Evolutionary conservation across 1,139 yeast genomes (phyloP).

Genomic region (Yamadazyma triangularis): DNA sequence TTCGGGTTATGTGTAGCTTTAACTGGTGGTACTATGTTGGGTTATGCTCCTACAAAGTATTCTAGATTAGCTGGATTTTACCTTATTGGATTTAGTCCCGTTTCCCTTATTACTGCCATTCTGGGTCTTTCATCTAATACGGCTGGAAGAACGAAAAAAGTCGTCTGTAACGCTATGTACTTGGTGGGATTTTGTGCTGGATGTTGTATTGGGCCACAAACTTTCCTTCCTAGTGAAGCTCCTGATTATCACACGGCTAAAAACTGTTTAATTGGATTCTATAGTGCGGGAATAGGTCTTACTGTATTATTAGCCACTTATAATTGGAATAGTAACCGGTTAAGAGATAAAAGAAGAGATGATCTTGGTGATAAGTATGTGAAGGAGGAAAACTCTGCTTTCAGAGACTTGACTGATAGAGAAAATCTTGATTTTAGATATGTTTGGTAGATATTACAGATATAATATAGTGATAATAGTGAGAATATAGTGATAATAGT

Average conservation of each 20-base stretch:
- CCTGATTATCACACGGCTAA: slow-evolving; percentile 17
- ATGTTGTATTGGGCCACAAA: slow-evolving; percentile 22
- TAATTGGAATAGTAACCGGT: slow-evolving; percentile 7
- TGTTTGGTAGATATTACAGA: slow-evolving; percentile 9
- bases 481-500: too few relatives aligned
- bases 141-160: slow-evolving; percentile 23
- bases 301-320: slow-evolving; percentile 2
- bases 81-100: slow-evolving; percentile 13
- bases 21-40: slow-evolving; percentile 25
- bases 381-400: slow-evolving; percentile 10
- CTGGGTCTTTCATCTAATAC: slow-evolving; percentile 18
- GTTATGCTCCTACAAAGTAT: slow-evolving; percentile 21
- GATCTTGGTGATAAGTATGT: slow-evolving; percentile 13
- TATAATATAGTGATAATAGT: too few relatives aligned
- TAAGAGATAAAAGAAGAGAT: slow-evolving; percentile 15
- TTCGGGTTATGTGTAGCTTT: slow-evolving; percentile 7
- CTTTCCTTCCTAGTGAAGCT: slow-evolving; percentile 18
- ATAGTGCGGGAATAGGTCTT: slow-evolving; percentile 22
- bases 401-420: slow-evolving; percentile 12
- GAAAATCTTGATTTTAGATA: slow-evolving; percentile 16
- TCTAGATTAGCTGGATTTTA: slow-evolving; percentile 23
- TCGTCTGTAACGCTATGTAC: slow-evolving; percentile 18
- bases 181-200: slow-evolving; percentile 18
- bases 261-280: slow-evolving; percentile 10
- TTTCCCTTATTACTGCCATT: slow-evolving; percentile 16